Evolutionary conservation across 2,329 filamentous ascomycete species (phyloP), one percentile per base, ranked within the genome.

Genomic region (Colletotrichum sp.): DNA sequence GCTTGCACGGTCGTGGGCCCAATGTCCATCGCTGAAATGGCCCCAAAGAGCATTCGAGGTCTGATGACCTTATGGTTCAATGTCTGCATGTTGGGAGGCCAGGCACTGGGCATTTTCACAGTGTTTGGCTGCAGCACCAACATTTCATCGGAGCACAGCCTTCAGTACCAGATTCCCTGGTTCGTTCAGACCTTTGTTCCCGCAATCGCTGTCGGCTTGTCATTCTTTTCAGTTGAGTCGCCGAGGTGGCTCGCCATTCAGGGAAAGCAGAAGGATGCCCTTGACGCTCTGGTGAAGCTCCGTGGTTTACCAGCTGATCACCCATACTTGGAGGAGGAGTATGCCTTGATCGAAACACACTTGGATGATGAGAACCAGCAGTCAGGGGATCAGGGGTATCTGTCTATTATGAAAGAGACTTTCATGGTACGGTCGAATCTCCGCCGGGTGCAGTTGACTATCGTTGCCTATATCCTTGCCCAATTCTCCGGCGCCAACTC

Each of bases 401-500:
- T 80, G 34, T 79, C 80, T 16, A 76, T 83, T 2, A 59, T 84
- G 5, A 82, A 81, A 64, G 85, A 87, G 72, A 84, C 82, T 0
- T 86, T 87, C 16, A 71, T 81, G 5, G 82, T 84, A 0, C 76
- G 81, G 0, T 78, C 84, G 13, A 88, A 88, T 67, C 82, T 86
- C 4, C 84, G 85, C 24, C 83, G 86, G 4, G 79, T 85, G 24
- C 84, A 85, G 71, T 84, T 87, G 36, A 78, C 81, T 8, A 78
- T 86, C 6, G 76, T 86, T 30, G 83, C 83, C 0, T 87, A 85
- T 28, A 80, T 82, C 0, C 80, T 88, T 15, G 80, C 87, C 0
- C 85, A 89, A 77, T 83, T 88, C 59, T 86, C 85, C 1, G 85
- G 87, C 12, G 86, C 86, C 52, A 86, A 87, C 79, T 82, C 83